These are phyloP conservation scores for Penicillium nordicum DNA, from an alignment of 2,329 filamentous ascomycete genomes.

Conservation along the genomic window DNA sequence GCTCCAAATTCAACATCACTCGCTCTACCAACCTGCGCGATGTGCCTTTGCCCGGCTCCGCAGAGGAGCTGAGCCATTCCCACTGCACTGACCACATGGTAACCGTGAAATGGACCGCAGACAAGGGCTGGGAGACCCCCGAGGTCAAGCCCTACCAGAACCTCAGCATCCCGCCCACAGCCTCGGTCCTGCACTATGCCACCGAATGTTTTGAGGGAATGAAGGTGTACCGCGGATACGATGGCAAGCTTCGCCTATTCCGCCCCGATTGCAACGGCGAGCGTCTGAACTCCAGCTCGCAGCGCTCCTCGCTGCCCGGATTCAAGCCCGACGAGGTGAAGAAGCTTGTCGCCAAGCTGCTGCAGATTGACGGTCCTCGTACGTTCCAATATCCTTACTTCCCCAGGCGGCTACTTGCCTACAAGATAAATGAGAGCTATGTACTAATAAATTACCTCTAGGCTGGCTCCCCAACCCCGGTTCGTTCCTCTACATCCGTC, in stretches of 20 bases:
- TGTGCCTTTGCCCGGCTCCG: slow-evolving; percentile 39
- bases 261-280: slow-evolving; percentile 69
- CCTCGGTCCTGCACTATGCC: slow-evolving; percentile 80
- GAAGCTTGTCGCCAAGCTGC: slow-evolving; percentile 71
- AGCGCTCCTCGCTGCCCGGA: slow-evolving; percentile 68
- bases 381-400: slow-evolving; percentile 40
- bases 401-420: not conserved
- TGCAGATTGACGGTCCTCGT: slow-evolving; percentile 56
- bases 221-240: slow-evolving; percentile 67
- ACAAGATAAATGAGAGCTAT: not conserved
- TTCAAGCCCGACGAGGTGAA: slow-evolving; percentile 71
- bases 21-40: slow-evolving; percentile 34
- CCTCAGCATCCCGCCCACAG: slow-evolving; percentile 73
- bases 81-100: slow-evolving; percentile 84
- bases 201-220: slow-evolving; percentile 88
- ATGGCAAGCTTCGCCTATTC: slow-evolving; percentile 72
- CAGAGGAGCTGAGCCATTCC: slow-evolving; percentile 40
- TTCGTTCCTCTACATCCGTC: slow-evolving; percentile 80
- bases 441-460: slow-evolving; percentile 21
- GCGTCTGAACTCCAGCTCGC: slow-evolving; percentile 55
- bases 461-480: slow-evolving; percentile 74
- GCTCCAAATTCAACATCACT: slow-evolving; percentile 40
- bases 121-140: slow-evolving; percentile 68
- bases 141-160: slow-evolving; percentile 74
- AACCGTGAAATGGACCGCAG: slow-evolving; percentile 63